Percentiles rank a stretch among this genome's conserved stretches.
These are phyloP conservation scores for Hanseniaspora gamundiae DNA, from an alignment of 1,139 yeast species.

Conservation along the genomic window DNA sequence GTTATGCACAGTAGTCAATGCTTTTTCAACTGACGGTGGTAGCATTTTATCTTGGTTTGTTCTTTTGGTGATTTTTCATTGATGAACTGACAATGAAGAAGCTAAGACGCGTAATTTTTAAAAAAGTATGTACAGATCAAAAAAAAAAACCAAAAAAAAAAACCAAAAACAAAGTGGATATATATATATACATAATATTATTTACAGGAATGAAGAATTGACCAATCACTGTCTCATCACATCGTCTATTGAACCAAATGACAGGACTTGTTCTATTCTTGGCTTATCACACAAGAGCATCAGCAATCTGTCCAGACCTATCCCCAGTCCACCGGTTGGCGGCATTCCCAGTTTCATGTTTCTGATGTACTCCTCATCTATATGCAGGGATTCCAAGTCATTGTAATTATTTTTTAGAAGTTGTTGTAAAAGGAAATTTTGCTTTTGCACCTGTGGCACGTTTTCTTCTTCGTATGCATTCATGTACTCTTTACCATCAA, in stretches of 20 bases:
- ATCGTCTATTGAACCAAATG: constrained; percentile 73
- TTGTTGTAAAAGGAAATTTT: constrained; percentile 50
- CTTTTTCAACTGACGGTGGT: constrained; percentile 21
- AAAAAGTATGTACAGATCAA: too few species aligned
- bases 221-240: constrained; percentile 40
- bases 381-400: constrained; percentile 54
- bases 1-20: constrained; percentile 17
- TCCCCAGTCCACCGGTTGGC: constrained; percentile 97
- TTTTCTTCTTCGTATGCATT: constrained; percentile 98
- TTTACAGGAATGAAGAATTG: neutral
- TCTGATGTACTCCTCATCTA: constrained; percentile 61
- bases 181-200: neutral
- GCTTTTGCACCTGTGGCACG: constrained; percentile 56
- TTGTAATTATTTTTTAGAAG: constrained; percentile 31
- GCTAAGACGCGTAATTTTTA: neutral
- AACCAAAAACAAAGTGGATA: neutral
- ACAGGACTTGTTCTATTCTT: constrained; percentile 67
- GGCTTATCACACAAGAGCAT: constrained; percentile 59
- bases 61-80: neutral
- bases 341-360: constrained; percentile 90
- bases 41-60: constrained; percentile 3
- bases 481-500: constrained; percentile 68
- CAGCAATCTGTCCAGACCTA: constrained; percentile 80
- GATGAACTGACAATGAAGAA: too few species aligned
- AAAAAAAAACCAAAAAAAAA: too few species aligned